Conservation (phyloP, 2,329 filamentous ascomycete species). For the Fusarium lyarnte region DNA sequence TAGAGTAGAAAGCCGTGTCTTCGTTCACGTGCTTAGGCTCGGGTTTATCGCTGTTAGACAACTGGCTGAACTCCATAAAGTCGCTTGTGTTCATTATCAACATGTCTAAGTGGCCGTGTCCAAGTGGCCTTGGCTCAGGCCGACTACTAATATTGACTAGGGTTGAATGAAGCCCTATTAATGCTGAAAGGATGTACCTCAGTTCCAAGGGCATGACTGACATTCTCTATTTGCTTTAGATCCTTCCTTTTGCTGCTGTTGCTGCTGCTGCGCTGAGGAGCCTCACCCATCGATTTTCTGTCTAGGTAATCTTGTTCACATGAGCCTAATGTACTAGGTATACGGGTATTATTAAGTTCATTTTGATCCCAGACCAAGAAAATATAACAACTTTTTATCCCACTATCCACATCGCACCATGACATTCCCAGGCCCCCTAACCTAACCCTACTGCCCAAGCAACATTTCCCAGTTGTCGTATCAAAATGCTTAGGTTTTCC, state of each 20-base stretch:
- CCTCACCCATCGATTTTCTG: neutral
- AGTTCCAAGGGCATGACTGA: neutral
- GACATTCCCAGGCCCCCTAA: slow-evolving; percentile 15
- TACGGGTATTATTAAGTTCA: neutral
- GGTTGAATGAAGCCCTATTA: neutral
- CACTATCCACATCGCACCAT: neutral
- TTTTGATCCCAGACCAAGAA: neutral
- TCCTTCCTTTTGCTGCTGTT: neutral
- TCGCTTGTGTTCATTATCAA: neutral
- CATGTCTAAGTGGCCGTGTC: neutral
- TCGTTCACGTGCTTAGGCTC: too few species aligned
- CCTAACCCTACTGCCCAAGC: slow-evolving; percentile 53
- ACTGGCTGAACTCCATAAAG: neutral
- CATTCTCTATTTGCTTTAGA: neutral
- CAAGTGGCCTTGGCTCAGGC: neutral
- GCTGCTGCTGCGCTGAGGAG: neutral
- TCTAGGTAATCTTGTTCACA: neutral
- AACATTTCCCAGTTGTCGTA: slow-evolving; percentile 67
- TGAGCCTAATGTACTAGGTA: neutral
- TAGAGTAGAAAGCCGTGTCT: too few species aligned
- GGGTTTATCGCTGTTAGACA: too few species aligned
- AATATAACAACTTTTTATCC: neutral
- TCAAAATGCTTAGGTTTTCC: slow-evolving; percentile 72
- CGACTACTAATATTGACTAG: neutral
- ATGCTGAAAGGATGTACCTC: neutral